Evolutionary conservation across 306 rosid genomes (phyloP).

Genomic region (Gastrolobium bilobum): DNA sequence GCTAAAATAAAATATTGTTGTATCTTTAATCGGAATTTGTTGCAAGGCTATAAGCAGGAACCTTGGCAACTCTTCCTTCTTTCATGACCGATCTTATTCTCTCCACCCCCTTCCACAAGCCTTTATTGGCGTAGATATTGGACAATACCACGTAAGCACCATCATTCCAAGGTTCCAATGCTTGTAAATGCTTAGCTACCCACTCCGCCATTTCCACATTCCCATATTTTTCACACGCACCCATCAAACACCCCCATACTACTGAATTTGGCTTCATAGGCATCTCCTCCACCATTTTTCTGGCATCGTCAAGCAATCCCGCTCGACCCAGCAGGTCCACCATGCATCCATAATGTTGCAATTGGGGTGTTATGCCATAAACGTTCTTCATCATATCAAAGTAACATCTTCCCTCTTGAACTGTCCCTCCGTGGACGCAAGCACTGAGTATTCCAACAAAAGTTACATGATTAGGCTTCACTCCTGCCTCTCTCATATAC

Average conservation of each 20-base stretch:
- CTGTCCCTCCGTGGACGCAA: conserved; percentile 80
- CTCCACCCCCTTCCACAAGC: conserved; percentile 81
- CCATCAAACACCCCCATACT: conserved; percentile 84
- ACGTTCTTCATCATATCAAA: conserved; percentile 73
- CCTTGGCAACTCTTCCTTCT: conserved; percentile 62
- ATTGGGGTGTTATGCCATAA: conserved; percentile 64
- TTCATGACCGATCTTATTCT: conserved; percentile 67
- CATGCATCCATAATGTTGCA: conserved; percentile 88
- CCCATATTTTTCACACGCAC: conserved; percentile 84
- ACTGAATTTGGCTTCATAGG: conserved; percentile 78
- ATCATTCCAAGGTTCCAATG: conserved; percentile 81
- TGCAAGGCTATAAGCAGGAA: conserved; percentile 80
- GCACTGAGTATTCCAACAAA: conserved; percentile 82
- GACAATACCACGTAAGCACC: conserved; percentile 80
- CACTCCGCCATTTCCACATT: conserved; percentile 80
- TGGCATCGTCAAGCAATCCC: conserved; percentile 76
- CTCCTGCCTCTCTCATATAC: conserved; percentile 69
- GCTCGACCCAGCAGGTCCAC: conserved; percentile 80
- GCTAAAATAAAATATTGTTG: not conserved
- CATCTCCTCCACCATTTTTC: conserved; percentile 79
- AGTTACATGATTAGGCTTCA: conserved; percentile 75
- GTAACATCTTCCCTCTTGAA: conserved; percentile 69
- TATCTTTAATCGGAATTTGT: conserved; percentile 55
- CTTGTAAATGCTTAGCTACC: conserved; percentile 79
- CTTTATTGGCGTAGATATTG: conserved; percentile 73